These are phyloP conservation scores for Colletotrichum viniferum DNA, from an alignment of 2,329 filamentous ascomycete genomes.

Conservation along the genomic window DNA sequence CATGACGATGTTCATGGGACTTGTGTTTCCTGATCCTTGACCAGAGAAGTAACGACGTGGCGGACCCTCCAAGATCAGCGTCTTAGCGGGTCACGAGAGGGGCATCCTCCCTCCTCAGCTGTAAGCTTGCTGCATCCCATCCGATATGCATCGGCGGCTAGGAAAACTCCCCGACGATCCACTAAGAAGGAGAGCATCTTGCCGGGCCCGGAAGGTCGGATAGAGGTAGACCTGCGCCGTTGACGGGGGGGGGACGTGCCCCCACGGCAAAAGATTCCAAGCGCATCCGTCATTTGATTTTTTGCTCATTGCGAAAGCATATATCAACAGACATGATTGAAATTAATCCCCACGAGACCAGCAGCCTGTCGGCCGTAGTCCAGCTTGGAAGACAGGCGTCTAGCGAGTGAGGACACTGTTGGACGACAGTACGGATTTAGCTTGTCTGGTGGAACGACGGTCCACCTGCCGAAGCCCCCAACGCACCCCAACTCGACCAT, in stretches of 20 bases:
- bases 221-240: neutral
- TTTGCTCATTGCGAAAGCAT: neutral
- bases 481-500: neutral
- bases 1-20: neutral
- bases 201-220: neutral
- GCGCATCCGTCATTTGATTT: neutral
- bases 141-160: neutral
- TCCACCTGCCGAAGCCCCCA: conserved; percentile 6
- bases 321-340: neutral
- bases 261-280: neutral
- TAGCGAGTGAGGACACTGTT: neutral
- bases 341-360: neutral
- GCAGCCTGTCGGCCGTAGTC: neutral
- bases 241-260: neutral
- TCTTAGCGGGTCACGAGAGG: neutral
- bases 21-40: neutral
- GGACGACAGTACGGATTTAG: neutral
- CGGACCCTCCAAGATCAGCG: conserved; percentile 1
- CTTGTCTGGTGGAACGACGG: conserved; percentile 5
- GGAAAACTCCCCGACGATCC: neutral
- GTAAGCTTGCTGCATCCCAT: neutral
- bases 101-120: neutral
- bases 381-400: neutral
- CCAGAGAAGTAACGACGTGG: neutral
- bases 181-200: neutral